A percentile compares a stretch with the other conserved stretches of the same genome.
Evolutionary conservation across 345 rosid species (phyloP).

Genomic region (Noccaea bulbosa): DNA sequence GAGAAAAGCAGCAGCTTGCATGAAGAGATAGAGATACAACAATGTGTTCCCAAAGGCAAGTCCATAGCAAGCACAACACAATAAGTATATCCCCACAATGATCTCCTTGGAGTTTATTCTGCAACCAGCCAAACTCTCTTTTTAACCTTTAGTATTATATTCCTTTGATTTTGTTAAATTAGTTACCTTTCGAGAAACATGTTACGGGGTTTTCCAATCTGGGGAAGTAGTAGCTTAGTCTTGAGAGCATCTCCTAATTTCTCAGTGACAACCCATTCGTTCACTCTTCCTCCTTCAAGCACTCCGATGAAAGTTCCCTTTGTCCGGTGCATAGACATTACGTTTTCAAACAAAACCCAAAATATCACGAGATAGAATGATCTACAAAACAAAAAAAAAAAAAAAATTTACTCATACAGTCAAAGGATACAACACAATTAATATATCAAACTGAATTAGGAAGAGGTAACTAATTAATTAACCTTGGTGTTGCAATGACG

Average conservation of each 20-base stretch:
- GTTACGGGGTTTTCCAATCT: constrained; percentile 51
- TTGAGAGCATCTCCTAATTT: constrained; percentile 75
- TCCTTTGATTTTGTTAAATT: not conserved
- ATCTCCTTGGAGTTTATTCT: constrained; percentile 66
- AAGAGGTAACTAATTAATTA: not conserved
- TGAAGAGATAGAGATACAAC: constrained; percentile 64
- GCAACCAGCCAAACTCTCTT: constrained; percentile 23
- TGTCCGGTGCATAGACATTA: constrained; percentile 60
- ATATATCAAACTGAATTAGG: not conserved
- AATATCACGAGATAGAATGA: constrained; percentile 55
- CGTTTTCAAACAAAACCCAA: constrained; percentile 62
- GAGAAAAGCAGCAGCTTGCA: constrained; percentile 72
- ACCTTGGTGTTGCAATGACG: constrained; percentile 41
- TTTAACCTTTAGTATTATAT: not conserved
- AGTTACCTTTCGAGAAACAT: constrained; percentile 59
- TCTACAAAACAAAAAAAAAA: constrained; percentile 32
- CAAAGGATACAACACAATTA: not conserved
- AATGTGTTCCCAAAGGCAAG: constrained; percentile 56
- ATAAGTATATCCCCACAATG: constrained; percentile 66
- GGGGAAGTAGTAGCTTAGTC: constrained; percentile 42
- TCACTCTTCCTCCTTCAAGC: constrained; percentile 75
- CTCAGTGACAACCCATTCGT: constrained; percentile 94
- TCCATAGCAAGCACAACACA: constrained; percentile 74
- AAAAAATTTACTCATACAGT: not conserved
- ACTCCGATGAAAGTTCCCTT: constrained; percentile 67